Evolutionary conservation across 1,284 basidiomycete species (phyloP).

Genomic region (Irpex sp.): DNA sequence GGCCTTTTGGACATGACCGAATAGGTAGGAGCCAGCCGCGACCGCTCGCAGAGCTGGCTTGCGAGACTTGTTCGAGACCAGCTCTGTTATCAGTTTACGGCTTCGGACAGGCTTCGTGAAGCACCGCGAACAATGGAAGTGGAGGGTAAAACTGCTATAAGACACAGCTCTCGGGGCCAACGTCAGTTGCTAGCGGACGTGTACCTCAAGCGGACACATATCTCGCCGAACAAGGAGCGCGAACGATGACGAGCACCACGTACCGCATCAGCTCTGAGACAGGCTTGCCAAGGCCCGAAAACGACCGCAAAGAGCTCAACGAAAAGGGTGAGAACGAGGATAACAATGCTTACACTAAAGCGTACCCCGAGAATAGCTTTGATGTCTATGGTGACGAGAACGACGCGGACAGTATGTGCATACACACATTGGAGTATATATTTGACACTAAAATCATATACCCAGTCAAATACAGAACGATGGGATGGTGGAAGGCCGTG

Average conservation of each 20-base stretch:
- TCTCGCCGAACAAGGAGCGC: not conserved
- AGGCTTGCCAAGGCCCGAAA: not conserved
- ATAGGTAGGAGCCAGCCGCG: too few relatives aligned
- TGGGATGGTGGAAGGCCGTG: slow-evolving; percentile 32
- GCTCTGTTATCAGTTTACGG: too few relatives aligned
- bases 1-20: too few relatives aligned
- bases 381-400: slow-evolving; percentile 17
- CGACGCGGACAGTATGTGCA: slow-evolving; percentile 14
- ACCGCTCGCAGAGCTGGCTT: too few relatives aligned
- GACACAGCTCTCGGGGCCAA: not conserved
- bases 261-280: not conserved
- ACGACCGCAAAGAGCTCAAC: not conserved
- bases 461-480: slow-evolving; percentile 30
- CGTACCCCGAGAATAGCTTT: slow-evolving; percentile 5
- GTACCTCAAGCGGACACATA: not conserved
- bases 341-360: not conserved
- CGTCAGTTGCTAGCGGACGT: not conserved
- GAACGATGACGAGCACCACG: not conserved
- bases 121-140: not conserved
- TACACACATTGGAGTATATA: not conserved
- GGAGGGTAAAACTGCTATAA: not conserved
- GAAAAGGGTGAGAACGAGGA: not conserved
- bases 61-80: too few relatives aligned
- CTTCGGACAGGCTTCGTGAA: not conserved
- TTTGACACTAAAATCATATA: not conserved